Evolutionary conservation across 805 yeast species (phyloP).

Genomic region (Cyberlindnera maritima): DNA sequence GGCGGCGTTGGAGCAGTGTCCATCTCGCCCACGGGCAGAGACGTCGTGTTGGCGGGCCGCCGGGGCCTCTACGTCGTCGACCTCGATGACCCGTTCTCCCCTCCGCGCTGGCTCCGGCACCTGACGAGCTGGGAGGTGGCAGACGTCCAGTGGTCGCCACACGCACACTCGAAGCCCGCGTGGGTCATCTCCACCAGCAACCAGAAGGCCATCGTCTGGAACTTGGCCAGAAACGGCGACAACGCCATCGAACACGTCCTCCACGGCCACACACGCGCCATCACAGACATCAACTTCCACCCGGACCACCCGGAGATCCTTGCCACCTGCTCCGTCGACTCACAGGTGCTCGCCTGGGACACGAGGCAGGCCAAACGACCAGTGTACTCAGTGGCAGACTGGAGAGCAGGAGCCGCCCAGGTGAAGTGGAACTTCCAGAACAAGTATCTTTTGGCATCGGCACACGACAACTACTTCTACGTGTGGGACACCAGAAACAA

Average conservation of each 20-base stretch:
- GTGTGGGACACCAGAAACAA: slow-evolving; percentile 91
- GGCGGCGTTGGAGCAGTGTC: slow-evolving; percentile 92
- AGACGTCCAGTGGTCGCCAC: slow-evolving; percentile 98
- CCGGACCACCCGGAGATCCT: slow-evolving; percentile 80
- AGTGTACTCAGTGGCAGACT: slow-evolving; percentile 79
- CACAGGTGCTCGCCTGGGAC: slow-evolving; percentile 89
- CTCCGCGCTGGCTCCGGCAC: slow-evolving; percentile 92
- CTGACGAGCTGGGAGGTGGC: slow-evolving; percentile 98
- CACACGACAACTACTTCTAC: slow-evolving; percentile 77
- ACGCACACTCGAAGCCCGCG: slow-evolving; percentile 63
- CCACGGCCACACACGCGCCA: slow-evolving; percentile 90
- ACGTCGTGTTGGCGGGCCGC: slow-evolving; percentile 85
- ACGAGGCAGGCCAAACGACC: slow-evolving; percentile 77
- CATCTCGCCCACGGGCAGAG: slow-evolving; percentile 85
- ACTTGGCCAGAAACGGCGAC: slow-evolving; percentile 63
- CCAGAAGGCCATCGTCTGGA: slow-evolving; percentile 96
- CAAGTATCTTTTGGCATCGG: slow-evolving; percentile 74
- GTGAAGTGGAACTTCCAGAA: slow-evolving; percentile 88
- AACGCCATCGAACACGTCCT: slow-evolving; percentile 82
- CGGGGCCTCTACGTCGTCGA: slow-evolving; percentile 88
- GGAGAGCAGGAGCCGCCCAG: slow-evolving; percentile 93
- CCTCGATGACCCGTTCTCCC: slow-evolving; percentile 90
- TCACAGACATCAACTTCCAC: slow-evolving; percentile 93
- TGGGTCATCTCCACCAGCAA: slow-evolving; percentile 95
- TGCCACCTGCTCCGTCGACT: slow-evolving; percentile 93